These are phyloP conservation scores for Calonectria hawksworthii DNA, from an alignment of 2,329 filamentous ascomycete species.

Conservation along the genomic window DNA sequence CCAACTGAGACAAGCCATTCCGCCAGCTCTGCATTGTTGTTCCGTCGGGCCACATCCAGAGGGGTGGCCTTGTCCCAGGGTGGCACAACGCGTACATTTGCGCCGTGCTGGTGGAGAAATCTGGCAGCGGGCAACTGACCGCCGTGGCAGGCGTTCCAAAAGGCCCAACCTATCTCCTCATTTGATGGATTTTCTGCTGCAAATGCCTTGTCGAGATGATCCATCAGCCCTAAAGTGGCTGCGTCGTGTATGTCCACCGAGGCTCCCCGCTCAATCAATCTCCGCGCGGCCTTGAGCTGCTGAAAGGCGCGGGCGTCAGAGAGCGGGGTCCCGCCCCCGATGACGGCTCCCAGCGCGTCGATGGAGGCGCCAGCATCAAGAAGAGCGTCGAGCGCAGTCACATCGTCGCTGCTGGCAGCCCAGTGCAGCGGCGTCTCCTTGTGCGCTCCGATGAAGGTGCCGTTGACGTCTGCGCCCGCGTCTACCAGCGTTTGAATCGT, in stretches of 20 bases:
- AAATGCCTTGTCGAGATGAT: background rate
- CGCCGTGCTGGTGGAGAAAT: background rate
- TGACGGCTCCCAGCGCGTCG: background rate
- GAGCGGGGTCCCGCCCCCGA: background rate
- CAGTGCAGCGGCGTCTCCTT: background rate
- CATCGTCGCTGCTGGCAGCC: background rate
- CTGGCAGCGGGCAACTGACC: background rate
- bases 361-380: background rate
- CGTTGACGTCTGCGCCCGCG: background rate
- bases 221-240: background rate
- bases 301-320: background rate
- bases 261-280: background rate
- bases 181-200: background rate
- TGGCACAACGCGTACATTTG: background rate
- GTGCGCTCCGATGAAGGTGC: background rate
- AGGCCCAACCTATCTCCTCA: background rate
- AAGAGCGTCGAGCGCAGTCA: background rate
- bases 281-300: background rate
- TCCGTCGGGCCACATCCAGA: background rate
- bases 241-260: background rate
- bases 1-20: background rate
- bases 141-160: background rate
- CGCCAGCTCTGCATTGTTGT: background rate
- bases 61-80: background rate
- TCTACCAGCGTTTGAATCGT: background rate